Conservation (phyloP, 2,329 filamentous ascomycete species). For the Ascochyta fabae region DNA sequence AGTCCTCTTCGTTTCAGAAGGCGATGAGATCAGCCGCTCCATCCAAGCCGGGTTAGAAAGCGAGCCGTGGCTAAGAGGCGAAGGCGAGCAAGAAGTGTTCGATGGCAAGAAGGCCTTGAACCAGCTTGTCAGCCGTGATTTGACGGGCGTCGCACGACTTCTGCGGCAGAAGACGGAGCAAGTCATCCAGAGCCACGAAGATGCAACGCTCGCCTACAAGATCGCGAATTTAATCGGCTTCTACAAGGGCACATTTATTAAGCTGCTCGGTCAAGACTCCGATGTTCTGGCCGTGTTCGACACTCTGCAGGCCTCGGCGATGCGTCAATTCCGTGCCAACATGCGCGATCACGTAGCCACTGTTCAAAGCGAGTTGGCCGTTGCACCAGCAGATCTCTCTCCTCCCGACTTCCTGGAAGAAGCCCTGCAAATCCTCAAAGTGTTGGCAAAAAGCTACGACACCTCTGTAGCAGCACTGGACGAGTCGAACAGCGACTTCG, state of each 20-base stretch:
- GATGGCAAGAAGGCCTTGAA: constrained; percentile 83
- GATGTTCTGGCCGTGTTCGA: constrained; percentile 72
- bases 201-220: constrained; percentile 86
- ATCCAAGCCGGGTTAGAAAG: constrained; percentile 80
- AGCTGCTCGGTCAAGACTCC: constrained; percentile 74
- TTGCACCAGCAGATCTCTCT: constrained; percentile 73
- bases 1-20: constrained; percentile 87
- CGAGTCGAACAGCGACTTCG: constrained; percentile 72
- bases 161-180: constrained; percentile 90
- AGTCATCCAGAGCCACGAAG: constrained; percentile 89
- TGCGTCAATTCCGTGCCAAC: constrained; percentile 81
- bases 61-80: constrained; percentile 78
- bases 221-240: constrained; percentile 88
- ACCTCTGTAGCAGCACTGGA: constrained; percentile 69
- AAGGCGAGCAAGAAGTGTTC: constrained; percentile 64
- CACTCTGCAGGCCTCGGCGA: constrained; percentile 74
- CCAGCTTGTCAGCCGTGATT: constrained; percentile 83
- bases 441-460: constrained; percentile 86
- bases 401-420: constrained; percentile 82
- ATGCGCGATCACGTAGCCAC: constrained; percentile 81
- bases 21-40: constrained; percentile 83
- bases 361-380: constrained; percentile 74
- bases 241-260: constrained; percentile 84
- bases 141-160: constrained; percentile 80
- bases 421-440: constrained; percentile 76